Evolutionary conservation across 257 asterid species (phyloP).

Genomic region (Eucommia ulmoides): DNA sequence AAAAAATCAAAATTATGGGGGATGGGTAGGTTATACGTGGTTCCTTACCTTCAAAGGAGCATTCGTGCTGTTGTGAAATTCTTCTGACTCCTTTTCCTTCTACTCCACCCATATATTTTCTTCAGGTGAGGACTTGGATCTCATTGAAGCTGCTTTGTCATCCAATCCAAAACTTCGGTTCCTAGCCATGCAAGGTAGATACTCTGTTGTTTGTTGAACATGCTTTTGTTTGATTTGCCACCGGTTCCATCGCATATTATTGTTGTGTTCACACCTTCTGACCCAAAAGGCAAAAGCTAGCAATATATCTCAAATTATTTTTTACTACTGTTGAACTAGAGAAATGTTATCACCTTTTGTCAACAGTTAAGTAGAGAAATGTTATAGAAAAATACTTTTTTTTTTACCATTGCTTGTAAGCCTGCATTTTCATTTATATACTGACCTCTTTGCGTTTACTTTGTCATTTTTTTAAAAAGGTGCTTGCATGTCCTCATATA

Average conservation of each 20-base stretch:
- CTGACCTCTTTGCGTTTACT: slow-evolving; percentile 5
- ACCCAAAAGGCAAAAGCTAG: too few relatives aligned
- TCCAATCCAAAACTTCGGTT: slow-evolving; percentile 49
- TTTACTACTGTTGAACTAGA: too few relatives aligned
- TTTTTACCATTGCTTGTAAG: not conserved
- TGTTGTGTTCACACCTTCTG: too few relatives aligned
- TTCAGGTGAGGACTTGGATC: slow-evolving; percentile 23
- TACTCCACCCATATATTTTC: slow-evolving; percentile 11
- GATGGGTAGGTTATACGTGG: slow-evolving; percentile 22
- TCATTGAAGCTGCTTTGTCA: slow-evolving; percentile 40
- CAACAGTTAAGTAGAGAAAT: not conserved
- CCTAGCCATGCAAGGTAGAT: slow-evolving; percentile 59
- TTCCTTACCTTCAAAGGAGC: not conserved
- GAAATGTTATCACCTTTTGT: too few relatives aligned
- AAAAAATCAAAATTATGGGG: slow-evolving; percentile 24
- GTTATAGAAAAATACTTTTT: not conserved
- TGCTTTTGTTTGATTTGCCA: too few relatives aligned
- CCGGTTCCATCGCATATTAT: too few relatives aligned
- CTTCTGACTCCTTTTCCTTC: slow-evolving; percentile 5
- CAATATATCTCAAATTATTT: too few relatives aligned
- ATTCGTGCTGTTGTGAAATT: too few relatives aligned
- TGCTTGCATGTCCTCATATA: slow-evolving; percentile 59
- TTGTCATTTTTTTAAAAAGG: slow-evolving; percentile 23
- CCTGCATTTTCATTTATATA: not conserved
- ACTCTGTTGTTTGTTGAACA: too few relatives aligned